Evolutionary conservation across 805 yeast species (phyloP).

Genomic region (Ogataea dorogensis): DNA sequence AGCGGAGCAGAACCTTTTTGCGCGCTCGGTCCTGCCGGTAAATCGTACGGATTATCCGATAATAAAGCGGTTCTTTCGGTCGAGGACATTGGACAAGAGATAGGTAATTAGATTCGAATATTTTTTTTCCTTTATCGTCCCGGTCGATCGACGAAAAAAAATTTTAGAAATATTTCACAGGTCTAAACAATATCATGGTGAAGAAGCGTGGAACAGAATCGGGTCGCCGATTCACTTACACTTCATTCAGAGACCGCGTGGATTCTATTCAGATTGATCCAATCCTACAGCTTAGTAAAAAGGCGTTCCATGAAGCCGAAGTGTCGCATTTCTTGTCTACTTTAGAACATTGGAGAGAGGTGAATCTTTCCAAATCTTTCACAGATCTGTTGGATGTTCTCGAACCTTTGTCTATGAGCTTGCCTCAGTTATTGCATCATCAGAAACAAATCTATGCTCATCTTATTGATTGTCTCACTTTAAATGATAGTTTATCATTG

Average conservation of each 20-base stretch:
- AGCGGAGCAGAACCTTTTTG: conserved; percentile 3
- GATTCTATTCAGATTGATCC: conserved; percentile 83
- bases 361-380: conserved; percentile 73
- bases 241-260: conserved; percentile 80
- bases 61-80: conserved; percentile 30
- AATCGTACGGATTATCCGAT: conserved; percentile 33
- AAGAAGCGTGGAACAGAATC: conserved; percentile 47
- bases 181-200: conserved; percentile 24
- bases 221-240: conserved; percentile 60
- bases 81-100: conserved; percentile 11
- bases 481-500: conserved; percentile 65
- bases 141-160: conserved; percentile 13
- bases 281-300: conserved; percentile 47
- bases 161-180: conserved; percentile 5
- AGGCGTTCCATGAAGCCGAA: conserved; percentile 70
- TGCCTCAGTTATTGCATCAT: conserved; percentile 80
- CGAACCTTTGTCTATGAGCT: conserved; percentile 55
- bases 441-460: conserved; percentile 53
- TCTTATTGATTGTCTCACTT: conserved; percentile 41
- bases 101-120: not conserved
- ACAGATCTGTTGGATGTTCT: conserved; percentile 59
- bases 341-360: conserved; percentile 82
- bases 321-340: conserved; percentile 78
- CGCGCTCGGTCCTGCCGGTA: conserved; percentile 3
- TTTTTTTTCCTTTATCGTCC: conserved; percentile 5